Base-by-base conservation (phyloP, 495 filamentous ascomycete genomes). In the Aspergillus taichungensis region DNA sequence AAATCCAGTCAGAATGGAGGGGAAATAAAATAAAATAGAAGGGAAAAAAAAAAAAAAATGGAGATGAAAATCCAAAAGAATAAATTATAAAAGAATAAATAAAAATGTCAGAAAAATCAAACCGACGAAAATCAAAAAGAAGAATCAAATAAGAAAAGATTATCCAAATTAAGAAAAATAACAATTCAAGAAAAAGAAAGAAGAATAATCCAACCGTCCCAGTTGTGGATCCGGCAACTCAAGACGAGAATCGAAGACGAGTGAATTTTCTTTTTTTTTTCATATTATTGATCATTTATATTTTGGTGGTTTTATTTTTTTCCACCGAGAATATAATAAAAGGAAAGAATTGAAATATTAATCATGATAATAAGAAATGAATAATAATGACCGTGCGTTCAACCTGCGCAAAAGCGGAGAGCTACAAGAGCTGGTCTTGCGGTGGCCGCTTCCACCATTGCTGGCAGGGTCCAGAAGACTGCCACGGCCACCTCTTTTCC, bases 381-480 rank as follows among this genome's bases (percentile, higher is more conserved):
- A 45, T 38, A 33, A 50, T 38, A 45, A 53, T 41, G 45, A 53
- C 50, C 50, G 50, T 53, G 45, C 50, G 41, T 53, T 34, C 38
- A 37, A 34, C 46, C 14, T 53, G 52, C 42, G 45, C 44, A 55
- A 55, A 42, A 49, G 52, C 52, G 52, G 52, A 54, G 47, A 54
- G 51, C 43, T 48, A 41, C 30, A 34, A 40, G 32, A 43, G 45
- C 45, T 49, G 45, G 12, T 43, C 36, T 30, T 52, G 30, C 44
- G 18, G 10, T 50, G 42, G 8, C 30, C 11, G 5, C 27, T 13
- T 30, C 40, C 35, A 18, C 13, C 28, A 27, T 37, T 50, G 18
- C 40, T 48, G 31, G 37, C 37, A 49, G 50, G 42, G 50, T 53
- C 50, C 50, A 53, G 46, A 53, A 35, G 45, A 24, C 18, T 24